Evolutionary conservation across 441 rosid genomes (phyloP), one percentile per base, ranked within the genome.

Genomic region (Omphalea diandra): DNA sequence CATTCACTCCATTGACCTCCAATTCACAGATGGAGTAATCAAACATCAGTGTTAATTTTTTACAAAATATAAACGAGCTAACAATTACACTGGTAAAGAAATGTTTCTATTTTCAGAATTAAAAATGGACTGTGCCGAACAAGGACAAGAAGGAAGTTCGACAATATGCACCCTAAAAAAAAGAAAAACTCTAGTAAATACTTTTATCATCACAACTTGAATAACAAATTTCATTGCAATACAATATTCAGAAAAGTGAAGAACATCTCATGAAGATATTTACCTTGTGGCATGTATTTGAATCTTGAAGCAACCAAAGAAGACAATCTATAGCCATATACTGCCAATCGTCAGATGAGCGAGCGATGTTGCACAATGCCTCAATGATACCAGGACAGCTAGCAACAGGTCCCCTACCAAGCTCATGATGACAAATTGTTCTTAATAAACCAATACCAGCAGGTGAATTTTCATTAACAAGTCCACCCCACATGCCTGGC

Each of bases 401-500:
- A 69, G 97, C 88, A 68, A 90, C 96, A 49, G 97, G 91, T 71
- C 87, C 97, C 73, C 98, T 85, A 6, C 98, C 98, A 67, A 86
- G 85, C 79, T 94, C 91, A 74, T 94, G 96, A 77, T 90, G 96
- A 80, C 98, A 94, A 58, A 94, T 86, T 38, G 98, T 94, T 78
- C 97, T 85, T 53, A 94, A 76, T 60, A 94, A 79, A 78, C 97
- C 98, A 63, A 94, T 94, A 68, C 98, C 98, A 75, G 97, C 98
- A 0, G 98, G 98, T 0, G 98, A 94, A 72, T 94, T 94, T 79
- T 94, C 98, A 68, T 91, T 94, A 24, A 91, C 97, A 66, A 94
- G 97, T 63, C 97, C 98, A n/a, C 97, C 98, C 97, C 98, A 94
- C 97, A 94, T 90, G 70, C 90, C 96, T 0, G 98, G 97, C 69